Conservation (phyloP, 768 basidiomycete species). For the Multifurca ochricompacta region DNA sequence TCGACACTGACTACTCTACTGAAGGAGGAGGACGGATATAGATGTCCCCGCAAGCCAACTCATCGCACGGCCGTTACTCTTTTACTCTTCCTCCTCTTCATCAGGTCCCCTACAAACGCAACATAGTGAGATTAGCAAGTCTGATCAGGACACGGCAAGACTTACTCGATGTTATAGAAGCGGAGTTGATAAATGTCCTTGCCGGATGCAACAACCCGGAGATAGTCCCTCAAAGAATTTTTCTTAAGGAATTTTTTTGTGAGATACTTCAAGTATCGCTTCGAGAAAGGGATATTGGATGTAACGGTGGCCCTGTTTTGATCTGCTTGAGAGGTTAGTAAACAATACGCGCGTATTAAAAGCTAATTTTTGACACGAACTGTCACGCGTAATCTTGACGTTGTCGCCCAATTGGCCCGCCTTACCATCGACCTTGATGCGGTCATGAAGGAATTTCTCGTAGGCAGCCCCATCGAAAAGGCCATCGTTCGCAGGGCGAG, state of each 20-base stretch:
- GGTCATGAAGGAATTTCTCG: slow-evolving; percentile 90
- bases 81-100: slow-evolving; percentile 51
- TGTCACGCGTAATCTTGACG: slow-evolving; percentile 81
- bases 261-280: slow-evolving; percentile 96
- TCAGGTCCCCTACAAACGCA: slow-evolving; percentile 34
- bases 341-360: neutral
- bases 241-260: slow-evolving; percentile 99
- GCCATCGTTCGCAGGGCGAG: slow-evolving; percentile 62
- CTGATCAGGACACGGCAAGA: slow-evolving; percentile 16
- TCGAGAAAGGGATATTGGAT: slow-evolving; percentile 86
- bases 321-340: slow-evolving; percentile 35
- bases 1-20: too few species aligned
- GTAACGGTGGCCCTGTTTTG: slow-evolving; percentile 79
- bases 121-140: slow-evolving; percentile 5
- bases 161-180: slow-evolving; percentile 90
- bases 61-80: neutral
- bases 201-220: slow-evolving; percentile 89
- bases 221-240: slow-evolving; percentile 93
- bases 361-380: slow-evolving; percentile 36
- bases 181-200: slow-evolving; percentile 93
- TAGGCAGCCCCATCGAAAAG: slow-evolving; percentile 58
- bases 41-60: neutral
- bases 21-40: too few species aligned
- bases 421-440: slow-evolving; percentile 90
- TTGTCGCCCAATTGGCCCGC: slow-evolving; percentile 86